Conservation (phyloP, 225 moss, liverwort and hornwort genomes). For the Rhytidiadelphus loreus region DNA sequence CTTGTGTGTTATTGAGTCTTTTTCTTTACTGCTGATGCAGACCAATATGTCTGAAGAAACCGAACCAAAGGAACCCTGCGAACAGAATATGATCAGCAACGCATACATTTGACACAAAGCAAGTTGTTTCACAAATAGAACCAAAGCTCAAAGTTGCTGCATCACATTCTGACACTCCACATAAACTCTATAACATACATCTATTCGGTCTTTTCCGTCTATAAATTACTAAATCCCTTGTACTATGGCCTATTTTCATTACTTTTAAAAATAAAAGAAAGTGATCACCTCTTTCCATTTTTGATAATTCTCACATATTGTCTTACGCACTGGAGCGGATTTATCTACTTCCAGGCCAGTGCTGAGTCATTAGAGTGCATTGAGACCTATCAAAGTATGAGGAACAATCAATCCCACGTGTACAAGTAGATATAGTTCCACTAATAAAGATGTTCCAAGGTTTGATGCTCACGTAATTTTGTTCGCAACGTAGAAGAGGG, state of each 20-base stretch:
- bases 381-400: neutral
- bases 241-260: neutral
- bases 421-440: neutral
- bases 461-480: constrained; percentile 55
- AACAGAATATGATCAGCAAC: constrained; percentile 2
- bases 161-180: neutral
- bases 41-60: constrained; percentile 25
- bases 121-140: neutral
- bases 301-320: neutral
- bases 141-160: neutral
- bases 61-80: constrained; percentile 56
- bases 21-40: constrained; percentile 11
- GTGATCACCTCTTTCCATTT: neutral
- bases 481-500: constrained; percentile 79
- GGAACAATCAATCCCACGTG: neutral
- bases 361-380: neutral
- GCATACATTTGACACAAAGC: neutral
- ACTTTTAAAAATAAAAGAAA: neutral
- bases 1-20: constrained; percentile 22
- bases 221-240: neutral
- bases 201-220: neutral
- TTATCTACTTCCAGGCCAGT: neutral
- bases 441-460: neutral
- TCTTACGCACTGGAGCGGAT: neutral
- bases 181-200: neutral